phyloP scores from a whole-genome alignment of 495 filamentous ascomycete genomes.

The Penicillium antarcticum region DNA sequence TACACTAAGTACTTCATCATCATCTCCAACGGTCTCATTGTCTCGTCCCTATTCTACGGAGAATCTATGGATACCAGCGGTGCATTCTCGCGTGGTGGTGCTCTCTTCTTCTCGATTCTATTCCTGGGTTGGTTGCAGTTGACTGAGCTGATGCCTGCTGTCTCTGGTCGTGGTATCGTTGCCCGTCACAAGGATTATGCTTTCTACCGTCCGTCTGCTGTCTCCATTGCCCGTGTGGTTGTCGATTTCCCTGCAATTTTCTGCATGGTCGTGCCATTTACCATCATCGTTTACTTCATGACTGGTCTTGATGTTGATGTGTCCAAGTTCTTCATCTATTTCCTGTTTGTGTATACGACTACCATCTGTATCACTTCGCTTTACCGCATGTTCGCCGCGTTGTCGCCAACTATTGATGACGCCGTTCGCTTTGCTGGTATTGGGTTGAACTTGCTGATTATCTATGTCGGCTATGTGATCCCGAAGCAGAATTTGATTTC shows the following conservation, averaged over 20 bases:
- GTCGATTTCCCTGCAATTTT: constrained; percentile 67
- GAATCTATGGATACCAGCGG: constrained; percentile 61
- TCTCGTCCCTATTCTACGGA: constrained; percentile 70
- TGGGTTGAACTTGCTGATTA: constrained; percentile 61
- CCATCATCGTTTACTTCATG: constrained; percentile 68
- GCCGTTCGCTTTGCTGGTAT: constrained; percentile 69
- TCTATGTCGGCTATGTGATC: constrained; percentile 82
- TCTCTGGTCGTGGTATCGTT: constrained; percentile 60
- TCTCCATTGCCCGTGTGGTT: constrained; percentile 63
- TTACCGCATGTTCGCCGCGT: constrained; percentile 73
- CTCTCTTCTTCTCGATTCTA: constrained; percentile 69
- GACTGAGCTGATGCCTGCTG: constrained; percentile 67
- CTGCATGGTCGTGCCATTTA: constrained; percentile 60
- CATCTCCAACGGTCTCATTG: constrained; percentile 69
- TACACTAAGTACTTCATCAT: constrained; percentile 79
- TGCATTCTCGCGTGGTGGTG: constrained; percentile 66
- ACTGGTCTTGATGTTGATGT: constrained; percentile 58
- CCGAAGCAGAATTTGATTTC: constrained; percentile 60
- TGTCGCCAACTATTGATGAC: constrained; percentile 70
- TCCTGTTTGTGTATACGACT: constrained; percentile 66
- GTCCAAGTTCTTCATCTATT: constrained; percentile 72
- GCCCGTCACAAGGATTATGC: constrained; percentile 67
- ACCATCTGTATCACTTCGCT: constrained; percentile 66
- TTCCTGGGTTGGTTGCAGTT: constrained; percentile 76
- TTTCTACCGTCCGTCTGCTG: constrained; percentile 76